These are phyloP conservation scores for Capronia americana DNA, from an alignment of 2,329 filamentous ascomycete species.

Conservation along the genomic window DNA sequence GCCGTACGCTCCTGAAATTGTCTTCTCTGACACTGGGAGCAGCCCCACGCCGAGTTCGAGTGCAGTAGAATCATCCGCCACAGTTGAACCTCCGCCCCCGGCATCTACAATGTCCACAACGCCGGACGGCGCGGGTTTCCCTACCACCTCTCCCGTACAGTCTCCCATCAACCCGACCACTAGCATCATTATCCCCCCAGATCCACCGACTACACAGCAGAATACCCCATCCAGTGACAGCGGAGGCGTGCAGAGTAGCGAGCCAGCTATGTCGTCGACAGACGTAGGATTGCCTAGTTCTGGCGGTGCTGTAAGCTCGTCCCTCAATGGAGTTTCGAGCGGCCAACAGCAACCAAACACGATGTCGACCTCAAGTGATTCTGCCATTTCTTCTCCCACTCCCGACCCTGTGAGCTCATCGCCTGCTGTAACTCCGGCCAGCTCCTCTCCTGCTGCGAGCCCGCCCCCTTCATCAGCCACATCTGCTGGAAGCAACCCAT, in stretches of 20 bases:
- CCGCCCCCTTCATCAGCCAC: background rate
- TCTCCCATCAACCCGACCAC: background rate
- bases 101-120: slow-evolving; percentile 8
- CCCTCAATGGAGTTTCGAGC: slow-evolving; percentile 1
- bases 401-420: background rate
- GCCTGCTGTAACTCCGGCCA: background rate
- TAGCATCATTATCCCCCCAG: background rate
- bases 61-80: slow-evolving; percentile 15
- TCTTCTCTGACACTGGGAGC: slow-evolving; percentile 14
- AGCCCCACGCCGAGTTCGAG: slow-evolving; percentile 1
- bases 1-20: slow-evolving; percentile 29
- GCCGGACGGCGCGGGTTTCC: background rate
- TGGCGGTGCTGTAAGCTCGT: slow-evolving; percentile 3
- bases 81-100: slow-evolving; percentile 1
- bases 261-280: background rate
- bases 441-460: background rate
- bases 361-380: slow-evolving; percentile 1
- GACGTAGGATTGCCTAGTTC: background rate
- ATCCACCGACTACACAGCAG: slow-evolving; percentile 7
- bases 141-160: background rate
- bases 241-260: background rate
- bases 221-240: background rate
- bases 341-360: slow-evolving; percentile 14
- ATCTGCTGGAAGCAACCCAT: background rate
- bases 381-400: slow-evolving; percentile 6